phyloP scores from a whole-genome alignment of 2,329 filamentous ascomycete genomes.

The Phyllosticta citriasiana region DNA sequence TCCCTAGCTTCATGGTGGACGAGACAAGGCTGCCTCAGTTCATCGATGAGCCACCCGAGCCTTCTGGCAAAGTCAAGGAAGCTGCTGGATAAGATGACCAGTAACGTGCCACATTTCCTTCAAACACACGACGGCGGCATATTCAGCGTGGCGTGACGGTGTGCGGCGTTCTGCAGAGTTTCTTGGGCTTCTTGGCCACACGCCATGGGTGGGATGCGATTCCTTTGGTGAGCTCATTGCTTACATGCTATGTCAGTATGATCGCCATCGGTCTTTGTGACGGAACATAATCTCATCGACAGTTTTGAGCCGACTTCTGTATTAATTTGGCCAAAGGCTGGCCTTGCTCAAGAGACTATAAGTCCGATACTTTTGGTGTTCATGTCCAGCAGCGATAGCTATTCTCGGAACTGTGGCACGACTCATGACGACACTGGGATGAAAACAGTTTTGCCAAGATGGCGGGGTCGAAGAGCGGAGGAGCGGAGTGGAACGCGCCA shows the following conservation, averaged over 20 bases:
- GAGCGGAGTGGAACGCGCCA: neutral
- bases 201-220: neutral
- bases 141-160: constrained; percentile 8
- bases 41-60: constrained; percentile 77
- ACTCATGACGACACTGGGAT: neutral
- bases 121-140: neutral
- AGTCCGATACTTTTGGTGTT: no score
- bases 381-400: no score
- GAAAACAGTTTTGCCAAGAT: neutral
- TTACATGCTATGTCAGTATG: neutral
- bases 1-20: constrained; percentile 84
- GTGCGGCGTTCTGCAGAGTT: constrained; percentile 7
- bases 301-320: neutral
- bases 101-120: neutral
- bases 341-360: no score
- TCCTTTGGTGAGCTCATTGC: neutral
- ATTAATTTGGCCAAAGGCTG: neutral
- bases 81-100: constrained; percentile 43
- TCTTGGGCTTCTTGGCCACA: constrained; percentile 8
- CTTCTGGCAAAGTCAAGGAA: constrained; percentile 67
- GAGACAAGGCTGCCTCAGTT: constrained; percentile 75
- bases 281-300: neutral
- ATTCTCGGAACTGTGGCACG: neutral
- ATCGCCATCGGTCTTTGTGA: neutral
- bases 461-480: neutral